Conservation (phyloP, 192 early-diverging fungal genomes). For the Coemansia sp. region DNA sequence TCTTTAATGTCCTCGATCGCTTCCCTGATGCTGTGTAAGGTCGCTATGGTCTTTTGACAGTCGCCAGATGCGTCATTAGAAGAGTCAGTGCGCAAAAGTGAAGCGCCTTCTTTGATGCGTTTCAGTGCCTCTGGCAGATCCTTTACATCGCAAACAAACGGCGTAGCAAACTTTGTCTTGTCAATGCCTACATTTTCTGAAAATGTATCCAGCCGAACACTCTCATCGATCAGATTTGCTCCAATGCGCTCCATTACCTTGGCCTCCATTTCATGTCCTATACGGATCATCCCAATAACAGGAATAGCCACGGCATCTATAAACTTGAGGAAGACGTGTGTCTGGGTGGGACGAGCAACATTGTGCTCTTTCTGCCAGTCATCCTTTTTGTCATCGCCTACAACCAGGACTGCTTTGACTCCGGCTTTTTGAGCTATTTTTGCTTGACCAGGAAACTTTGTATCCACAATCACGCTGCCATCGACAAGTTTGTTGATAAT, state of each 20-base stretch:
- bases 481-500: background rate
- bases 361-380: background rate
- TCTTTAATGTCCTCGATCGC: slow-evolving; percentile 67
- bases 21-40: slow-evolving; percentile 73
- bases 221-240: slow-evolving; percentile 28
- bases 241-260: slow-evolving; percentile 44
- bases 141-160: slow-evolving; percentile 87
- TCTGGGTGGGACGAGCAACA: background rate
- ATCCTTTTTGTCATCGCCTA: background rate
- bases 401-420: background rate
- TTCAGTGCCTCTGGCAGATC: slow-evolving; percentile 89
- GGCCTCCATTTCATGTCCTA: slow-evolving; percentile 97
- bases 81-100: slow-evolving; percentile 89
- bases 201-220: slow-evolving; percentile 56
- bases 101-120: slow-evolving; percentile 89
- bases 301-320: slow-evolving; percentile 59
- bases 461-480: background rate
- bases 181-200: slow-evolving; percentile 84
- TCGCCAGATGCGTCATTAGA: slow-evolving; percentile 91
- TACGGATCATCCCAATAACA: slow-evolving; percentile 95
- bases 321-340: background rate
- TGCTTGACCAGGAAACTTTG: slow-evolving; percentile 3
- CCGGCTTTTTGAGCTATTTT: slow-evolving; percentile 1
- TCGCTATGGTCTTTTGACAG: slow-evolving; percentile 85
- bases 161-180: slow-evolving; percentile 83